phyloP scores from a whole-genome alignment of 139 green algal species.

The Yamagishiella unicocca region DNA sequence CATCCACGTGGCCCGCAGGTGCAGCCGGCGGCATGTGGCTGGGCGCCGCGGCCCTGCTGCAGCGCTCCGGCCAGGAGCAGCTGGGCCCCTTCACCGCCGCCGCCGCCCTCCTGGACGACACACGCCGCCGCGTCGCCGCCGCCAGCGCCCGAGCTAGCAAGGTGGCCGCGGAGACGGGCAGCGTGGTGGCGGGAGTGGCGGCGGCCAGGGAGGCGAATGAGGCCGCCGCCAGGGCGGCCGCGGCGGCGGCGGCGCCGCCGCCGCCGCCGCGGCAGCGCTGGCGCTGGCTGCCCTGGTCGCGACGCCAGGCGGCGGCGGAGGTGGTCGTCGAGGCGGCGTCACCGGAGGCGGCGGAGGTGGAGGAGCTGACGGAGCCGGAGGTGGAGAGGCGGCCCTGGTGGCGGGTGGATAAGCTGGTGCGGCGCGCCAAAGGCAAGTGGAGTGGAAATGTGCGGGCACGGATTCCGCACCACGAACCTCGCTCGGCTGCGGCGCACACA shows the following conservation, averaged over 20 bases:
- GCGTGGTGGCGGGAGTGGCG: not conserved
- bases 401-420: constrained; percentile 1
- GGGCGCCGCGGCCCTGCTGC: constrained; percentile 5
- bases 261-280: not conserved
- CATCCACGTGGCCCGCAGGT: constrained; percentile 9
- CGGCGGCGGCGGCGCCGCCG: not conserved
- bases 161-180: not conserved
- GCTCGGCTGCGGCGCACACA: too few relatives aligned
- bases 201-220: constrained; percentile 1
- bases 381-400: constrained; percentile 16
- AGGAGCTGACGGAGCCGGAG: not conserved
- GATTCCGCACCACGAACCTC: too few relatives aligned
- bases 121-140: not conserved
- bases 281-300: not conserved
- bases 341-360: not conserved
- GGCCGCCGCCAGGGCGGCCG: too few relatives aligned
- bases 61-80: not conserved
- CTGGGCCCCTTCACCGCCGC: constrained; percentile 10
- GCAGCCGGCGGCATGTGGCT: constrained; percentile 4
- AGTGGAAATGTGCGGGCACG: too few relatives aligned
- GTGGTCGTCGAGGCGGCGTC: not conserved
- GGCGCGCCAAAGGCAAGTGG: not conserved
- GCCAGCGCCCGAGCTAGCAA: not conserved
- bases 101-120: not conserved
- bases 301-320: not conserved